These are phyloP conservation scores for Termitomyces sp. DNA, from an alignment of 768 basidiomycete genomes.

Conservation along the genomic window DNA sequence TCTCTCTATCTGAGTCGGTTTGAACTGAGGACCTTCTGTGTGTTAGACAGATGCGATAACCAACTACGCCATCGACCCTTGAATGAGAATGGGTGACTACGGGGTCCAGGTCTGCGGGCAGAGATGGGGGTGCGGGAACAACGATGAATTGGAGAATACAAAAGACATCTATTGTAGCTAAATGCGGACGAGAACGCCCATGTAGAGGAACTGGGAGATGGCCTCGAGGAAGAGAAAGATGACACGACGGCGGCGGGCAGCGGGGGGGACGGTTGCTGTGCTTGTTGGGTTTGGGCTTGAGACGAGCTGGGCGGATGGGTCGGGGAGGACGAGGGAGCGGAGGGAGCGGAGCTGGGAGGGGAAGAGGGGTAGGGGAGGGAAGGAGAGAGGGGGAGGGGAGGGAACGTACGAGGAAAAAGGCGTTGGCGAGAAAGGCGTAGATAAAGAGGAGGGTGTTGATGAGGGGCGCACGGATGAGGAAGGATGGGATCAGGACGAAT, in stretches of 20 bases:
- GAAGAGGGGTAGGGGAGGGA: not conserved
- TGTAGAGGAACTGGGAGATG: conserved; percentile 78
- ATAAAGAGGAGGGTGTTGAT: conserved; percentile 71
- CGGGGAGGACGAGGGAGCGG: conserved; percentile 68
- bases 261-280: conserved; percentile 64
- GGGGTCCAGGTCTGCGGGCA: too few relatives aligned
- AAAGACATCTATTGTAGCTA: conserved; percentile 5
- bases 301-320: conserved; percentile 46
- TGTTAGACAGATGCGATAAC: conserved; percentile 85
- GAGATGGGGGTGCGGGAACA: too few relatives aligned
- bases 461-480: conserved; percentile 58
- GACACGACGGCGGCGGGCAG: conserved; percentile 78
- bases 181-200: conserved; percentile 73
- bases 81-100: too few relatives aligned
- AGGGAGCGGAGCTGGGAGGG: conserved; percentile 80
- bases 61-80: conserved; percentile 66
- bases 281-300: conserved; percentile 36
- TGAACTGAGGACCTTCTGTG: conserved; percentile 47
- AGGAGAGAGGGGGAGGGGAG: not conserved
- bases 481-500: conserved; percentile 65
- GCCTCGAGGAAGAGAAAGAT: conserved; percentile 89
- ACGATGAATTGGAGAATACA: too few relatives aligned
- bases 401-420: conserved; percentile 82
- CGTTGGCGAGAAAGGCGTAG: conserved; percentile 87
- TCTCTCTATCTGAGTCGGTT: too few relatives aligned